Evolutionary conservation across 2,329 filamentous ascomycete species (phyloP), one percentile per base, ranked within the genome.

Genomic region (Colletotrichum tofieldiae): DNA sequence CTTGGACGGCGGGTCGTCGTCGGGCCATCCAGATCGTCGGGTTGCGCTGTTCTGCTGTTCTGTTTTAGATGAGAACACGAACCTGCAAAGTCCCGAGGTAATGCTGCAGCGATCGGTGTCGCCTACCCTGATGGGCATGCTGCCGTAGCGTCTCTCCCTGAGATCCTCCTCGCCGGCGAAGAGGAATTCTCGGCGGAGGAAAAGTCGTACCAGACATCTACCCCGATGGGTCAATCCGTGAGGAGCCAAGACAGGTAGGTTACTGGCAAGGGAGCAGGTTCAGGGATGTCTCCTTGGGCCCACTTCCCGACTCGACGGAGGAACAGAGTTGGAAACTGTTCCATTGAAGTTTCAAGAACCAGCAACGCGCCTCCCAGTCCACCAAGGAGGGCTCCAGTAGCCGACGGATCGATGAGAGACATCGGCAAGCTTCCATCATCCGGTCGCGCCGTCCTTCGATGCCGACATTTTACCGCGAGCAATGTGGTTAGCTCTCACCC

Each of bases 311-410:
- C 56, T 62, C 47, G 45, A 69, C 54, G 12, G 39, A 59, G 49
- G 65, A 63, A 60, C 41, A 72, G 32, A 72, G 65, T 72, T 72
- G 26, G 69, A 55, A 60, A 69, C 59, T 70, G 70, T 72, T 72
- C 70, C 70, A 72, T 72, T 72, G 23, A 70, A 70, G 70, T 72
- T 72, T 72, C 70, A 70, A 65, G 65, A 72, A 68, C n/a, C 54
- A 65, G 59, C 58, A 39, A 58, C 58, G 65, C 59, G 54, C 32
- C 59, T 64, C 60, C 39, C 56, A 39, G 7, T 43, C 66, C 52
- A 59, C 45, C 54, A 54, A 41, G 32, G 59, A 49, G 18, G 29
- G 26, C 45, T 39, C 52, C 45, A 49, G 59, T 51, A 65, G 65
- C 69, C 65, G 69, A 58, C 37, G 65, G 55, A 23, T 61, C 29